A percentile compares a stretch with the other conserved stretches of the same genome.
Conservation (phyloP, 2,329 filamentous ascomycete genomes). For the Ceratocystis ficicola region DNA sequence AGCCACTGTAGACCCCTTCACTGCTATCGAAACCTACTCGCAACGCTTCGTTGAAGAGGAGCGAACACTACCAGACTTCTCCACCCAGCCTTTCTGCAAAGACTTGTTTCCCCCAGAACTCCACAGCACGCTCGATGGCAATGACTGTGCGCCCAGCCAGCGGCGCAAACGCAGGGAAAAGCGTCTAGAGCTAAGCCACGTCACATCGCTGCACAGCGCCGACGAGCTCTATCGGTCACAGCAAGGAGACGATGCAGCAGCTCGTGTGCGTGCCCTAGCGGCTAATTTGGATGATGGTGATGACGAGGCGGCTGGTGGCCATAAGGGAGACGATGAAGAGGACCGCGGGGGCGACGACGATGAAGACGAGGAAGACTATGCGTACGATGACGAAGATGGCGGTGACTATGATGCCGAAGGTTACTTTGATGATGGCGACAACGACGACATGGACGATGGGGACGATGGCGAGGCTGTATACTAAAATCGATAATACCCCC, state of each 20-base stretch:
- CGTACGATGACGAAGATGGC: conserved; percentile 46
- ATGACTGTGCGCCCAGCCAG: conserved; percentile 28
- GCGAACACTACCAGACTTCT: conserved; percentile 43
- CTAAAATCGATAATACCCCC: conserved; percentile 9
- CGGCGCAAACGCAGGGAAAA: conserved; percentile 31
- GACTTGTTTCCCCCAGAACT: conserved; percentile 47
- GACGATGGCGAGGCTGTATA: conserved; percentile 26
- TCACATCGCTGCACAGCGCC: conserved; percentile 39
- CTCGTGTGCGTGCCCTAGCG: conserved; percentile 27
- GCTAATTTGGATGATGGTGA: conserved; percentile 36
- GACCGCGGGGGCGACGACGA: conserved; percentile 32
- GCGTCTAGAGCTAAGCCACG: conserved; percentile 36
- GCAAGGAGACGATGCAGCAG: conserved; percentile 26
- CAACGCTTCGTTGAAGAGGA: conserved; percentile 42
- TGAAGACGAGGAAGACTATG: conserved; percentile 34
- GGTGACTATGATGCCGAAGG: conserved; percentile 50
- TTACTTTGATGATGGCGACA: conserved; percentile 48
- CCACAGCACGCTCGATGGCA: conserved; percentile 42
- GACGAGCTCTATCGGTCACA: conserved; percentile 39
- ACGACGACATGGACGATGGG: conserved; percentile 43
- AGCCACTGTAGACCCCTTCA: conserved; percentile 46
- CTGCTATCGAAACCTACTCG: conserved; percentile 46
- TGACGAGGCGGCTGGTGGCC: conserved; percentile 36
- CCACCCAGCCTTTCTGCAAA: conserved; percentile 37
- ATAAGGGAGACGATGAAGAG: conserved; percentile 37